Conservation (phyloP, 108 stramenopile genomes). For the Nannochloropsis granulata region DNA sequence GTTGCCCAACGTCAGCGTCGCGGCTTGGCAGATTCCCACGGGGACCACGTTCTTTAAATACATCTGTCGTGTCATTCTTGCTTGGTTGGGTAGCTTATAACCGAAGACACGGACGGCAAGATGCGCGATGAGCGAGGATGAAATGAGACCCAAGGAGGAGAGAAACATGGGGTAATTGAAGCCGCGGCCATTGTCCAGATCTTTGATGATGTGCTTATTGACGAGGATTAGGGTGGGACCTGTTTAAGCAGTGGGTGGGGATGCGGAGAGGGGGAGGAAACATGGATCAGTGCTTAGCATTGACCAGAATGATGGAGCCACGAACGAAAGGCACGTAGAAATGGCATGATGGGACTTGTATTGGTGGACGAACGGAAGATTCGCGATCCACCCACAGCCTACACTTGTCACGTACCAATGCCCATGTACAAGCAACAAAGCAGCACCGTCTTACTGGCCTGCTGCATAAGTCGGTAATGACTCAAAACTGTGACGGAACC, state of each 20-base stretch:
- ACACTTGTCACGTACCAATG: background rate
- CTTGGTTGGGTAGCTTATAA: background rate
- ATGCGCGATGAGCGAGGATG: background rate
- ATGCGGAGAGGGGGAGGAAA: background rate
- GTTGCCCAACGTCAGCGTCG: background rate
- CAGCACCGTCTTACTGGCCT: background rate
- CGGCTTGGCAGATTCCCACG: background rate
- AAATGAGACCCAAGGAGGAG: background rate
- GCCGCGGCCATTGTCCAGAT: background rate
- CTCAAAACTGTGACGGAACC: too few relatives aligned
- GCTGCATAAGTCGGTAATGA: too few relatives aligned
- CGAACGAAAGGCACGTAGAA: too few relatives aligned
- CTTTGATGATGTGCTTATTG: conserved; percentile 1
- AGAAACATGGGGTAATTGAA: background rate
- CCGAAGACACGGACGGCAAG: background rate
- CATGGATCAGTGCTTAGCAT: too few relatives aligned
- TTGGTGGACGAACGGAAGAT: too few relatives aligned
- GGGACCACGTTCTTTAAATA: background rate
- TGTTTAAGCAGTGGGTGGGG: background rate
- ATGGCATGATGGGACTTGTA: too few relatives aligned
- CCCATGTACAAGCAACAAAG: background rate
- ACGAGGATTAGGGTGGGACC: conserved; percentile 2
- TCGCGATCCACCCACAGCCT: too few relatives aligned
- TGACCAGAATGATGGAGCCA: too few relatives aligned
- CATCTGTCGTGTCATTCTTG: background rate